Evolutionary conservation across 345 rosid genomes (phyloP), one percentile per base, ranked within the genome.

Genomic region (Murraya paniculata): DNA sequence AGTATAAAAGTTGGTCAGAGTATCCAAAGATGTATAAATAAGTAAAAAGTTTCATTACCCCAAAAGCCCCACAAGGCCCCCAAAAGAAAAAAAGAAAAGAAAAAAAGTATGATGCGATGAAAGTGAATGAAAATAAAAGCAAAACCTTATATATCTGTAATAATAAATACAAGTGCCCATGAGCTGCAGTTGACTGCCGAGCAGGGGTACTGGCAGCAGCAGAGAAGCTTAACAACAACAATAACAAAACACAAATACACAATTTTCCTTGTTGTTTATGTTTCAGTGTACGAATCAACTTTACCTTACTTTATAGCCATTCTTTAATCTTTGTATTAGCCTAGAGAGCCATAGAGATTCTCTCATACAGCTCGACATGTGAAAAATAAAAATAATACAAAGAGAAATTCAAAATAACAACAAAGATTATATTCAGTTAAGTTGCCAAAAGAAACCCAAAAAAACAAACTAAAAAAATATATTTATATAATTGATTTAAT

Each of bases 331-430:
- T 8, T 61, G 41, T 60, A 55, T 57, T 80, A 68, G 70, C 57
- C 36, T 11, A 73, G 22, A 53, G 74, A 74, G 89, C 88, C 82
- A 60, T 82, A 11, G 87, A 87, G 88, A 89, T 89, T 87, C 87
- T 84, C 85, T 79, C 80, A 25, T 77, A 58, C 78, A 78, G 78
- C 88, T 50, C 79, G 74, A 79, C 7, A 75, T 77, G 73, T 71
- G 69, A 81, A 78, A 58, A 70, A 1, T 77, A 68, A 53, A 53
- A 50, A 53, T 53, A 53, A 53, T 53, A 53, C 57, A 18, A 53
- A 24, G 48, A 27, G 21, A 72, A 25, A 67, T 21, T 28, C n/a
- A 19, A 56, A 31, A 79, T 2, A 71, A 71, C 60, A 74, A 31
- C 64, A 64, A 64, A 77, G 64, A 7, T 64, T 79, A 73, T 79